Percentiles rank a stretch among this genome's conserved stretches.
Evolutionary conservation across 164 flowering plant genomes (phyloP).

Genomic region (Paratinospora sagittata): DNA sequence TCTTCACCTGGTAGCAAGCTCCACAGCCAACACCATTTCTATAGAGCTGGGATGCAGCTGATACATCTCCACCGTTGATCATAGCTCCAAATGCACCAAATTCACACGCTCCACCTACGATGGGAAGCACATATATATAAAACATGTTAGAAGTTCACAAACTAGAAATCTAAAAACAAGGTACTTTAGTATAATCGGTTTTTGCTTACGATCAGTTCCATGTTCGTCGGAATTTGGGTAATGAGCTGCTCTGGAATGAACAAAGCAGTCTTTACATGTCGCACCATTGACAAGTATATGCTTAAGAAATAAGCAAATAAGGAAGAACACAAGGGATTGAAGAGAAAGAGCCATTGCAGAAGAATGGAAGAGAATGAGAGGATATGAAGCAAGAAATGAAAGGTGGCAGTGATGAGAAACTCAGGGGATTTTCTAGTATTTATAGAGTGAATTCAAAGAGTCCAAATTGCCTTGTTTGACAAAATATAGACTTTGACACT

Average conservation of each 20-base stretch:
- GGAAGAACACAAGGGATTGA: conserved; percentile 17
- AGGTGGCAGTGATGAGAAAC: neutral
- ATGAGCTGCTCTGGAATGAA: conserved; percentile 58
- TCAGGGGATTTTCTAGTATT: conserved; percentile 1
- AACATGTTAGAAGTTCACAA: neutral
- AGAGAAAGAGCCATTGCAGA: conserved; percentile 36
- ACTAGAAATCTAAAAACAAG: too few species aligned
- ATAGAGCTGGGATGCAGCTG: conserved; percentile 75
- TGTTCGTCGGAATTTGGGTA: conserved; percentile 60
- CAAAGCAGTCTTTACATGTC: conserved; percentile 49
- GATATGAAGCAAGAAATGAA: neutral
- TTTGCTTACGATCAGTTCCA: conserved; percentile 60
- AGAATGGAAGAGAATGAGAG: neutral
- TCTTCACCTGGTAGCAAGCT: conserved; percentile 84
- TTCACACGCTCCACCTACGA: conserved; percentile 70
- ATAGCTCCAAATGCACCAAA: conserved; percentile 77
- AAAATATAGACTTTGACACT: conserved; percentile 12
- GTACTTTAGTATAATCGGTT: neutral
- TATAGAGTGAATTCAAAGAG: conserved; percentile 11
- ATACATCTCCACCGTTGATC: conserved; percentile 75
- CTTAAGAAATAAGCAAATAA: conserved; percentile 24
- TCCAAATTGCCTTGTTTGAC: neutral
- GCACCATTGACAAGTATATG: conserved; percentile 34
- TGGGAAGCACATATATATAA: neutral
- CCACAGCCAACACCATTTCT: conserved; percentile 81